Evolutionary conservation across 805 yeast genomes (phyloP), one percentile per base, ranked within the genome.

Genomic region (Schizosaccharomyces osmophilus): DNA sequence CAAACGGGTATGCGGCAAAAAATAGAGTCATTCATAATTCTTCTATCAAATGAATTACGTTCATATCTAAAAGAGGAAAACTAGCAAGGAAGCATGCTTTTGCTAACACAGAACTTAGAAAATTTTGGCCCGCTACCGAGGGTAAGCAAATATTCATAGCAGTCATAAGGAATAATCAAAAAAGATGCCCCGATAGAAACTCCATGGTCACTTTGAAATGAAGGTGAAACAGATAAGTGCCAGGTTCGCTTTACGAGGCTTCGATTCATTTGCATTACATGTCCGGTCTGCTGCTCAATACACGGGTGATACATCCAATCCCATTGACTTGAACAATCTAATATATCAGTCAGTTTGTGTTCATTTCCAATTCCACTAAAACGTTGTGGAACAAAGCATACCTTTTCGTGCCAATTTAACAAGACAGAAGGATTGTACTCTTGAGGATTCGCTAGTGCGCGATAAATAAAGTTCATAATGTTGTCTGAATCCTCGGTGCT

Each of bases 331-430:
- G 43, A n/a, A 57, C 60, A 39, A 57, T n/a, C 60, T 57, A 57
- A 9, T 36, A 36, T 36, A 11, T 9, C 3, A 11, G 41, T 36
- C 41, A 36, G 41, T 36, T 36, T 13, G 5, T n/a, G 17, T n/a
- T 29, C 17, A 8, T 32, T n/a, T 11, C n/a, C 1, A 51, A 51
- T 15, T 5, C 17, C 13, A 22, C 17, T 54, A n/a, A 24, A 24
- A 22, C 57, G 32, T 24, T 8, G 19, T 8, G 36, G 39, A 63
- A 51, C 13, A 45, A 24, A 24, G 22, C 19, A 24, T 31, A 65
- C 66, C 73, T 87, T 88, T 66, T 90, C 97, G 69, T 84, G 87
- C 98, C 98, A 93, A 41, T 84, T 80, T 67, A 93, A 79, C 66
- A 93, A 72, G 59, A 83, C 77, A 59, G 95, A 95, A 22, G 67